Evolutionary conservation across 2,329 filamentous ascomycete genomes (phyloP).

Genomic region (Aciculosporium take): DNA sequence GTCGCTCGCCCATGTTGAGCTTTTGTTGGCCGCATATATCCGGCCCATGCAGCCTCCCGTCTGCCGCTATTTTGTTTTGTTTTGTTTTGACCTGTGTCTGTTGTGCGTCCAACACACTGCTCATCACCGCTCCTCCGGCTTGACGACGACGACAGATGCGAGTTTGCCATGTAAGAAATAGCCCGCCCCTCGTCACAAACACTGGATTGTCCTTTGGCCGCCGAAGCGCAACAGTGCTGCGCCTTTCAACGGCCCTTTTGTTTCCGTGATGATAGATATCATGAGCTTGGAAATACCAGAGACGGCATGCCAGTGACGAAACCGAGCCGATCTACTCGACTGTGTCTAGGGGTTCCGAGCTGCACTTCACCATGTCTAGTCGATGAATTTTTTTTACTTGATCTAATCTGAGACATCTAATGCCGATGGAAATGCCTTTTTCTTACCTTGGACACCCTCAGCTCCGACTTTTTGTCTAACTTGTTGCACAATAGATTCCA

Average conservation of each 20-base stretch:
- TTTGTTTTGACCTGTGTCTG: not conserved
- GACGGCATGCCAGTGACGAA: constrained; percentile 27
- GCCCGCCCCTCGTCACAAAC: not conserved
- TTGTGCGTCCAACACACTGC: not conserved
- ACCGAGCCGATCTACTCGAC: constrained; percentile 25
- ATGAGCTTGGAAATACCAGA: constrained; percentile 22
- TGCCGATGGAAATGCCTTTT: constrained; percentile 6
- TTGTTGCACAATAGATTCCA: constrained; percentile 27
- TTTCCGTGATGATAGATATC: constrained; percentile 26
- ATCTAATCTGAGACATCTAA: constrained; percentile 44
- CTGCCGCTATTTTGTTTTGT: not conserved
- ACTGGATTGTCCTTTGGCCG: not conserved
- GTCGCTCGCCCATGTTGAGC: no score
- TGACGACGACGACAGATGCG: not conserved
- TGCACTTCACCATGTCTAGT: constrained; percentile 12
- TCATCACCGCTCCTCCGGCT: not conserved
- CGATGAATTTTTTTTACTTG: constrained; percentile 36
- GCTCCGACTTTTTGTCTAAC: constrained; percentile 20
- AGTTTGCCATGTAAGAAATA: not conserved
- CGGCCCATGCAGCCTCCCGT: not conserved
- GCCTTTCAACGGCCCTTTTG: not conserved
- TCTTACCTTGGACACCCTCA: constrained; percentile 8
- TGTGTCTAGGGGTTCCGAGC: constrained; percentile 30
- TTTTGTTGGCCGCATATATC: no score
- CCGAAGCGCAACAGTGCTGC: not conserved